Conservation (phyloP, 306 rosid species). For the Vigna radiata region DNA sequence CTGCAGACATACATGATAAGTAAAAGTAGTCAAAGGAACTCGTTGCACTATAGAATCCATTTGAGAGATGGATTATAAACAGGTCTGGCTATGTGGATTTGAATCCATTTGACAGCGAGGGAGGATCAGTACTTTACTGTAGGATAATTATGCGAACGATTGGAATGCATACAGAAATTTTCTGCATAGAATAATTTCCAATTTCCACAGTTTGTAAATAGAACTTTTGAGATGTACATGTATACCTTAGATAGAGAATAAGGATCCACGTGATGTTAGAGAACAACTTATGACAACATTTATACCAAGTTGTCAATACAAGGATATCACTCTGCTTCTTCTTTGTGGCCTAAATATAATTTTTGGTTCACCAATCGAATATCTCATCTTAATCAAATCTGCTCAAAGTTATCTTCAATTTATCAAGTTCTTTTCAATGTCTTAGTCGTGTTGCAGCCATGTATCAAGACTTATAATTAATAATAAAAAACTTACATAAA, state of each 20-base stretch:
- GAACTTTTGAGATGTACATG: constrained; percentile 45
- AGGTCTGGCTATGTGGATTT: constrained; percentile 25
- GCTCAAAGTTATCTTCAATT: background rate
- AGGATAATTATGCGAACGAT: constrained; percentile 38
- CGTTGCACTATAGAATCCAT: constrained; percentile 2
- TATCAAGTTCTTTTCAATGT: background rate
- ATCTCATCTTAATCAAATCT: background rate
- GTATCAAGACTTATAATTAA: background rate
- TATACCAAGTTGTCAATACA: constrained; percentile 5
- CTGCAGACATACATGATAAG: constrained; percentile 34
- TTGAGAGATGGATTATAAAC: constrained; percentile 26
- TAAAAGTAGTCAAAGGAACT: constrained; percentile 19
- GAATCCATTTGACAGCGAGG: constrained; percentile 35
- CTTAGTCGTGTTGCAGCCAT: background rate
- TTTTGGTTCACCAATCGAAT: constrained; percentile 12
- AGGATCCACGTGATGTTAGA: constrained; percentile 19
- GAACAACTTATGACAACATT: constrained; percentile 13
- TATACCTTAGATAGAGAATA: constrained; percentile 6
- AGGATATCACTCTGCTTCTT: background rate
- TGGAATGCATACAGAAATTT: constrained; percentile 24
- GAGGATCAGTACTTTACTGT: constrained; percentile 27
- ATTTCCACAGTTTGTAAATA: constrained; percentile 39
- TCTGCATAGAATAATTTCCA: constrained; percentile 14
- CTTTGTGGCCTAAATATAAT: background rate
- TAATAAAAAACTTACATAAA: background rate